Conservation (phyloP, 768 basidiomycete species). For the Leccinum sublutescens region DNA sequence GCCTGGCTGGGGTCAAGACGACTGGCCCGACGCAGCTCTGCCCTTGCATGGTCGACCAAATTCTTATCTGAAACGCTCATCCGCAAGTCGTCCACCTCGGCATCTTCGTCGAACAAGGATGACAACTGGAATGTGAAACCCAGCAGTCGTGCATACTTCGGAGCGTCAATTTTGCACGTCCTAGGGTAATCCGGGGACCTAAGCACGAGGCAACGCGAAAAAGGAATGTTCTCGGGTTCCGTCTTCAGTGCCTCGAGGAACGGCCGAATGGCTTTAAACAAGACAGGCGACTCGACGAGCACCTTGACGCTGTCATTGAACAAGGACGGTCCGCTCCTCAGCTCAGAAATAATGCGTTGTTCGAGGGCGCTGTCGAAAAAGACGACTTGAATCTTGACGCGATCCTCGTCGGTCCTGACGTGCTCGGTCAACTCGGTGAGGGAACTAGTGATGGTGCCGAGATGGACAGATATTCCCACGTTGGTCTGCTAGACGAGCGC, state of each 20-base stretch:
- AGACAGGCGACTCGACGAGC: conserved; percentile 59
- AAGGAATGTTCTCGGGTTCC: conserved; percentile 59
- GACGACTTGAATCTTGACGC: conserved; percentile 47
- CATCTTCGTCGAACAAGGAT: conserved; percentile 47
- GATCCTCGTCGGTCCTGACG: conserved; percentile 32
- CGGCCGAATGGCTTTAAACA: conserved; percentile 67
- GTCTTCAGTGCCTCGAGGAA: conserved; percentile 61
- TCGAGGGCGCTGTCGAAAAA: conserved; percentile 66
- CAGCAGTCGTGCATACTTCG: conserved; percentile 52
- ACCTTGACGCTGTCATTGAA: conserved; percentile 29
- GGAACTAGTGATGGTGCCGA: conserved; percentile 51
- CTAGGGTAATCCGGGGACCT: conserved; percentile 35
- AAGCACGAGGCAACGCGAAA: conserved; percentile 51
- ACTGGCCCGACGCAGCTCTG: conserved; percentile 45
- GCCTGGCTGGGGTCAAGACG: conserved; percentile 69
- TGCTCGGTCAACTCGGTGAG: conserved; percentile 45
- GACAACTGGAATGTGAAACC: conserved; percentile 55
- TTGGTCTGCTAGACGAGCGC: conserved; percentile 5
- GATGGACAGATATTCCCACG: conserved; percentile 40
- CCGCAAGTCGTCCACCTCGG: conserved; percentile 39
- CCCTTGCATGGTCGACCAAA: conserved; percentile 47
- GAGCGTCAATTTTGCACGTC: conserved; percentile 43
- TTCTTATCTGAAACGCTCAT: conserved; percentile 40
- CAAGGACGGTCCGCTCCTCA: conserved; percentile 29
- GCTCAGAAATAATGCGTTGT: conserved; percentile 42